A percentile compares a stretch with the other conserved stretches of the same genome.
phyloP scores from a whole-genome alignment of 805 yeast species.

The Candida methanosorbosa region DNA sequence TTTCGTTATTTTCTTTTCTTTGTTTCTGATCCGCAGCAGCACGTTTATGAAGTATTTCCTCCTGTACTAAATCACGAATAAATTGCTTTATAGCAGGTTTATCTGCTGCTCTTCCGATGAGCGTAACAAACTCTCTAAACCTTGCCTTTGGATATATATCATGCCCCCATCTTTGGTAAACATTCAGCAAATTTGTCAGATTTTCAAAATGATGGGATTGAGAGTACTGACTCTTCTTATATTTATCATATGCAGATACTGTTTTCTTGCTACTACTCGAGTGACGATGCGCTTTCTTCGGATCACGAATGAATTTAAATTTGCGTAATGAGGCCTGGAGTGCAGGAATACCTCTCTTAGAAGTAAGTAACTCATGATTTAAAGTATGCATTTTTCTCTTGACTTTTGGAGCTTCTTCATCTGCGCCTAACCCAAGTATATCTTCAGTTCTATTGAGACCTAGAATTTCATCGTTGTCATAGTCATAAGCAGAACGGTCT shows the following conservation, averaged over 20 bases:
- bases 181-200: constrained; percentile 37
- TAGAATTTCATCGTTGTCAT: too few species aligned
- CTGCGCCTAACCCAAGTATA: too few species aligned
- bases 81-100: too few species aligned
- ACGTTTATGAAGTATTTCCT: too few species aligned
- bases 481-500: too few species aligned
- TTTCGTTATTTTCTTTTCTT: background rate
- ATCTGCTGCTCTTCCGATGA: too few species aligned
- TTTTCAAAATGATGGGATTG: constrained; percentile 40
- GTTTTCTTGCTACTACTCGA: background rate
- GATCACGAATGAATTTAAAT: constrained; percentile 22
- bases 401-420: constrained; percentile 8
- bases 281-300: constrained; percentile 12
- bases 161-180: constrained; percentile 73
- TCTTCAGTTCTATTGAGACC: too few species aligned
- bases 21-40: too few species aligned
- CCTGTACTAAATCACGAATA: too few species aligned
- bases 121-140: constrained; percentile 58
- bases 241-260: background rate
- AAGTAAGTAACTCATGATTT: constrained; percentile 41
- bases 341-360: constrained; percentile 49
- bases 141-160: constrained; percentile 70
- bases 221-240: constrained; percentile 5
- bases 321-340: constrained; percentile 29
- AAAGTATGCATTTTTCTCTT: constrained; percentile 33